Conservation (phyloP, 1,139 yeast species). For the Yamadazyma buinensis region DNA sequence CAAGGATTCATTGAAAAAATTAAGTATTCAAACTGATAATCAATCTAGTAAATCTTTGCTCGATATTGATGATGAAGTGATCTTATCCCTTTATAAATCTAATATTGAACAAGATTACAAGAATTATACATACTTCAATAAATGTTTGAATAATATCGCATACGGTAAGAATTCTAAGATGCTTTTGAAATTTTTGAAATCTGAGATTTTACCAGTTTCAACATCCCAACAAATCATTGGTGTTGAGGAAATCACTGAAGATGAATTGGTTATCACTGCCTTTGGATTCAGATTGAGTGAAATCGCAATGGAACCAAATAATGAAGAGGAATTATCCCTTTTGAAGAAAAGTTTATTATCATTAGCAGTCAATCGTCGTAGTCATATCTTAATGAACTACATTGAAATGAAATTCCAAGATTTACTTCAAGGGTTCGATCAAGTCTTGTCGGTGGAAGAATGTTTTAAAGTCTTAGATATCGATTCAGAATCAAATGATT, state of each 20-base stretch:
- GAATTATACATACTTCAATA: constrained; percentile 31
- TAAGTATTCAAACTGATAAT: constrained; percentile 34
- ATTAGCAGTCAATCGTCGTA: constrained; percentile 37
- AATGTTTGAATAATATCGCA: constrained; percentile 42
- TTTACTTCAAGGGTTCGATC: constrained; percentile 14
- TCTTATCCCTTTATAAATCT: constrained; percentile 46
- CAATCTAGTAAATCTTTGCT: constrained; percentile 7
- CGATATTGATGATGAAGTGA: constrained; percentile 35
- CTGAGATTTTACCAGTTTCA: constrained; percentile 51
- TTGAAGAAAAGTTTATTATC: constrained; percentile 37
- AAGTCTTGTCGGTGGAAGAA: constrained; percentile 6
- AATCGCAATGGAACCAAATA: constrained; percentile 51
- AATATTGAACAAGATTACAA: constrained; percentile 32
- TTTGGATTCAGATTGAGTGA: constrained; percentile 61
- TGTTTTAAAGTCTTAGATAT: constrained; percentile 38
- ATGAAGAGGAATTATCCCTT: constrained; percentile 37
- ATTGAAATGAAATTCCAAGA: constrained; percentile 43
- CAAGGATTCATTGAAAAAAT: constrained; percentile 45
- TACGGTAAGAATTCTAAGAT: constrained; percentile 39
- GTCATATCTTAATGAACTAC: constrained; percentile 43
- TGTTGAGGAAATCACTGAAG: constrained; percentile 65
- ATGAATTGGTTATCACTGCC: constrained; percentile 71
- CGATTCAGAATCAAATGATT: constrained; percentile 46
- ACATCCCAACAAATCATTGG: constrained; percentile 63
- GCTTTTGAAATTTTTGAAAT: constrained; percentile 43